Evolutionary conservation across 2,329 filamentous ascomycete species (phyloP).

Genomic region (Sclerotinia trifoliorum): DNA sequence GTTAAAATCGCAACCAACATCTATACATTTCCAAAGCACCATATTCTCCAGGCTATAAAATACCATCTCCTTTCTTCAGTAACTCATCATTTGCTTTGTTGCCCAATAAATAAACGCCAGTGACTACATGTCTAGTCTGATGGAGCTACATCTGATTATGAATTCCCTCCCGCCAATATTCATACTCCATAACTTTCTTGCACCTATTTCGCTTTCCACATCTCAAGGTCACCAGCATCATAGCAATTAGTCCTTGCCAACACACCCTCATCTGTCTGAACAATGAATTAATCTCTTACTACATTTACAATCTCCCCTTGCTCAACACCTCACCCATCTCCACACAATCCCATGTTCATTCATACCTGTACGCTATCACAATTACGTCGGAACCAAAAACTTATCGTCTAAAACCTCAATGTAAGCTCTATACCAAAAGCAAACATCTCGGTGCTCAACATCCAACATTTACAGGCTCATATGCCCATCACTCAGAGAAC

Average conservation of each 20-base stretch:
- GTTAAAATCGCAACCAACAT: too few relatives aligned
- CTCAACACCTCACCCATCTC: not conserved
- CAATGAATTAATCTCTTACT: not conserved
- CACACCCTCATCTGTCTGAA: not conserved
- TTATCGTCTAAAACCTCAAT: not conserved
- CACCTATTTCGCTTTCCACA: not conserved
- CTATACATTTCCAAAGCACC: too few relatives aligned
- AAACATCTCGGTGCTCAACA: too few relatives aligned
- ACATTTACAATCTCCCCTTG: not conserved
- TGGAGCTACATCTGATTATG: too few relatives aligned
- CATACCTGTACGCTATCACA: not conserved
- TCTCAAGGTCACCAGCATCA: not conserved
- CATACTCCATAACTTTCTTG: not conserved
- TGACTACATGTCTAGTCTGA: not conserved
- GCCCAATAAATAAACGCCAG: not conserved
- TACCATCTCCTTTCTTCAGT: too few relatives aligned
- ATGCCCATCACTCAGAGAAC: too few relatives aligned
- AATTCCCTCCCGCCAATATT: too few relatives aligned
- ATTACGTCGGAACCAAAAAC: not conserved
- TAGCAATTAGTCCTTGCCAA: not conserved
- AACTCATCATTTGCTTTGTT: not conserved
- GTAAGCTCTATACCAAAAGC: too few relatives aligned
- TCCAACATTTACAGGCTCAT: too few relatives aligned
- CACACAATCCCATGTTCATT: not conserved
- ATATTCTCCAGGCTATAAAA: too few relatives aligned